Base-by-base conservation (phyloP, 176 grass and related monocot genomes). In the Zizania latifolia region DNA sequence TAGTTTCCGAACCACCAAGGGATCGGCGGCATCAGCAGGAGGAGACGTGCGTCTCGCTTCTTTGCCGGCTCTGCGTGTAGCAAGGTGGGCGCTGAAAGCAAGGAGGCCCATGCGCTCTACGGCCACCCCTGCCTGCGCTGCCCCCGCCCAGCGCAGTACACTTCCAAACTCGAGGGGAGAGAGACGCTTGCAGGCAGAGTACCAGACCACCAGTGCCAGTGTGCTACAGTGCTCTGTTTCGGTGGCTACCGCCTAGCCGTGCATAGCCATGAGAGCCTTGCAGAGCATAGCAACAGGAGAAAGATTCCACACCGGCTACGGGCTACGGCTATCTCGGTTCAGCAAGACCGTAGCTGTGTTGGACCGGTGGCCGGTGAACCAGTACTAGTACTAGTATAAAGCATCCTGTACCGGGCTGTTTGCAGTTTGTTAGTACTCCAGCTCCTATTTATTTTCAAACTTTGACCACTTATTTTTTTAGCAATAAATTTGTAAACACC, bases 1-100 rank as follows among this genome's bases (percentile, higher is more conserved):
- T n/a, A n/a, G n/a, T n/a, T n/a, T n/a, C n/a, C n/a, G n/a, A n/a
- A n/a, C n/a, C n/a, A n/a, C n/a, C n/a, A n/a, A n/a, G n/a, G n/a
- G n/a, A n/a, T 36, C n/a, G 59, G 70, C 26, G 24, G 61, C 19
- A 27, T 13, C 37, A 17, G 57, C 48, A 21, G 22, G 53, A 54
- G 44, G 68, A 15, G 58, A 81, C 79, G 68, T 24, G 45, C 45
- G 19, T 24, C 27, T n/a, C 54, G 33, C 7, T 17, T 41, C 14
- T 10, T 12, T 84, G 72, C 74, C 82, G 56, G 82, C 65, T 32
- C 55, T 19, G 72, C 65, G 40, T 31, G 40, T 51, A 55, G 15
- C 64, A 62, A 60, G 23, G 26, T n/a, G 26, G n/a, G 67, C 14
- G 33, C 83, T 65, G 68, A 72, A 73, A 79, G 15, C 37, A 48